A percentile compares a stretch with the other conserved stretches of the same genome.
Conservation (phyloP, 495 filamentous ascomycete species). For the Tuber microsphaerosporum region DNA sequence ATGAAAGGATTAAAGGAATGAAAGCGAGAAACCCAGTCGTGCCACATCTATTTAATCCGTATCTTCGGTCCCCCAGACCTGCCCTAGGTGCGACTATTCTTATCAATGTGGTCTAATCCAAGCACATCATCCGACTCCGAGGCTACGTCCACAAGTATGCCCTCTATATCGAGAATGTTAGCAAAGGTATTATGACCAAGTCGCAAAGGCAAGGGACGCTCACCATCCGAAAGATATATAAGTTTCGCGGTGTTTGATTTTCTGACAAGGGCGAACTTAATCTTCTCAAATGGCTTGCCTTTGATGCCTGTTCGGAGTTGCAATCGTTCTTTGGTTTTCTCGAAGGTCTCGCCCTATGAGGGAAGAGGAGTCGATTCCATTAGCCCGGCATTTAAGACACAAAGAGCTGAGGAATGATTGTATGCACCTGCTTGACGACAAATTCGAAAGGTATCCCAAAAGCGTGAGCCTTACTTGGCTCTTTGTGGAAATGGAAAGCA, state of each 20-base stretch:
- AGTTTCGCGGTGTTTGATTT: constrained; percentile 63
- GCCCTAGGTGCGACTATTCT: constrained; percentile 42
- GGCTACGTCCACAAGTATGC: constrained; percentile 69
- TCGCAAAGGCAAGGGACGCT: constrained; percentile 37
- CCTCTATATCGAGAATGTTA: constrained; percentile 53
- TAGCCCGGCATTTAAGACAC: constrained; percentile 12
- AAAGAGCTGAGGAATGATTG: neutral
- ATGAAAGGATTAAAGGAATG: constrained; percentile 10
- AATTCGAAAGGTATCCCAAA: constrained; percentile 85
- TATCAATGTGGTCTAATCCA: constrained; percentile 85
- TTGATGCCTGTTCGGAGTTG: constrained; percentile 87
- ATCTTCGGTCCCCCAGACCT: constrained; percentile 35
- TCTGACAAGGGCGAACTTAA: constrained; percentile 83
- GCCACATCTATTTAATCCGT: constrained; percentile 37
- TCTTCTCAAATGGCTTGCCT: constrained; percentile 96
- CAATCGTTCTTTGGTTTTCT: constrained; percentile 82
- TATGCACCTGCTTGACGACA: constrained; percentile 68
- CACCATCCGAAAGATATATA: constrained; percentile 81
- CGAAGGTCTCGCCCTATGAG: constrained; percentile 72
- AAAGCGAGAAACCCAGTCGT: neutral
- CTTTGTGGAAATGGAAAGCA: constrained; percentile 85
- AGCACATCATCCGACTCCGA: constrained; percentile 66
- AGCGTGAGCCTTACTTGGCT: constrained; percentile 61
- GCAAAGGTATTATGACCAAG: constrained; percentile 4
- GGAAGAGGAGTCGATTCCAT: constrained; percentile 19